Percentiles rank a stretch among this genome's conserved stretches.
These are phyloP conservation scores for Lactarius psammicola DNA, from an alignment of 768 basidiomycete genomes.

Conservation along the genomic window DNA sequence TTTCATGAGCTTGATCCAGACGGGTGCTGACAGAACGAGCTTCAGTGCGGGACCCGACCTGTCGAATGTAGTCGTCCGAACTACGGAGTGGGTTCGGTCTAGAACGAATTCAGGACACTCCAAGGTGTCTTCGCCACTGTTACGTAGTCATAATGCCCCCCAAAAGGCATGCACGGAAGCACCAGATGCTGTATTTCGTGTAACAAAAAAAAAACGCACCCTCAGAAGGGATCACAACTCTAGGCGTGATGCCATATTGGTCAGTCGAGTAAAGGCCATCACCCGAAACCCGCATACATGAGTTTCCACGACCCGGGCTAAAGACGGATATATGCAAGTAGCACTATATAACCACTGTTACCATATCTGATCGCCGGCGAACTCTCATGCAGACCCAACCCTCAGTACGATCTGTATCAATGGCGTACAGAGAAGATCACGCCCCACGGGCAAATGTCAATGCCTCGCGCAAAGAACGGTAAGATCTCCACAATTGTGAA, in stretches of 20 bases:
- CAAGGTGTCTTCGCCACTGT: neutral
- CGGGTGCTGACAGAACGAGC: neutral
- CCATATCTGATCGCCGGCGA: neutral
- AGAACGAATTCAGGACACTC: neutral
- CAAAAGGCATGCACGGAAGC: neutral
- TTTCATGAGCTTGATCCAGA: neutral
- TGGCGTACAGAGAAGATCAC: neutral
- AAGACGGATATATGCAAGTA: neutral
- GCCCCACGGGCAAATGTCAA: neutral
- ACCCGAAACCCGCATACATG: neutral
- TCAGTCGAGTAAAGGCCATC: neutral
- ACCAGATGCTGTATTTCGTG: neutral
- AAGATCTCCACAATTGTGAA: neutral
- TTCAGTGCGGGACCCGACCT: neutral
- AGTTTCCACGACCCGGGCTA: neutral
- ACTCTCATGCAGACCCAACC: neutral
- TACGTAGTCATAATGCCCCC: neutral
- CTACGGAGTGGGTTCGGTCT: neutral
- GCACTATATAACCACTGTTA: neutral
- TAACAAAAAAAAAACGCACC: neutral
- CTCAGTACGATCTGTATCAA: neutral
- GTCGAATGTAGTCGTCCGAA: constrained; percentile 2
- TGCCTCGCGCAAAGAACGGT: neutral
- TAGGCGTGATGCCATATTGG: neutral
- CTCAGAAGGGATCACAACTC: neutral